Evolutionary conservation across 495 filamentous ascomycete species (phyloP).

Genomic region (Rostrohypoxylon terebratum): DNA sequence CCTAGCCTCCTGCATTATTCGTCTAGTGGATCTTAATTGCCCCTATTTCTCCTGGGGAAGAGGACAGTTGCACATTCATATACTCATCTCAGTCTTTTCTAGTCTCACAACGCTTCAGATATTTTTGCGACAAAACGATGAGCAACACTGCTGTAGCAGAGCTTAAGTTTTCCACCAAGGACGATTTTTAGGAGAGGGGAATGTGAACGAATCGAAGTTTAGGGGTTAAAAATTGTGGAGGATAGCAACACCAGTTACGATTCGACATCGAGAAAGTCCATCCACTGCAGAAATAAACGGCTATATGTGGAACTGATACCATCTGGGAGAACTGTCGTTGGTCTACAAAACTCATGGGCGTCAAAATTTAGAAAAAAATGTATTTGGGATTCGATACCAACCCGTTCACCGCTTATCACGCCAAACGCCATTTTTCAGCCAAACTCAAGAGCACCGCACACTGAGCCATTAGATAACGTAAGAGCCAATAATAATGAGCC

Average conservation of each 20-base stretch:
- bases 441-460: neutral
- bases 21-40: constrained; percentile 35
- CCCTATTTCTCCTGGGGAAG: constrained; percentile 26
- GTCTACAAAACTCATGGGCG: neutral
- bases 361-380: neutral
- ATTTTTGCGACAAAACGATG: neutral
- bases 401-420: neutral
- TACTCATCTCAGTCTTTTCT: neutral
- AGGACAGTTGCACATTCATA: neutral
- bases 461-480: neutral
- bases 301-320: neutral
- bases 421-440: neutral
- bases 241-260: neutral
- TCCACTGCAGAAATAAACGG: neutral
- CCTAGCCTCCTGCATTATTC: constrained; percentile 36
- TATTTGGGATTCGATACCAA: neutral
- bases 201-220: neutral
- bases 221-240: constrained; percentile 13
- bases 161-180: neutral
- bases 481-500: neutral
- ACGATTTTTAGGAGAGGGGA: neutral
- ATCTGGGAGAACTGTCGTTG: neutral
- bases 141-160: neutral
- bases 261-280: neutral
- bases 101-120: neutral